Evolutionary conservation across 164 flowering plant genomes (phyloP).

Genomic region (Cinnamomum micranthum): DNA sequence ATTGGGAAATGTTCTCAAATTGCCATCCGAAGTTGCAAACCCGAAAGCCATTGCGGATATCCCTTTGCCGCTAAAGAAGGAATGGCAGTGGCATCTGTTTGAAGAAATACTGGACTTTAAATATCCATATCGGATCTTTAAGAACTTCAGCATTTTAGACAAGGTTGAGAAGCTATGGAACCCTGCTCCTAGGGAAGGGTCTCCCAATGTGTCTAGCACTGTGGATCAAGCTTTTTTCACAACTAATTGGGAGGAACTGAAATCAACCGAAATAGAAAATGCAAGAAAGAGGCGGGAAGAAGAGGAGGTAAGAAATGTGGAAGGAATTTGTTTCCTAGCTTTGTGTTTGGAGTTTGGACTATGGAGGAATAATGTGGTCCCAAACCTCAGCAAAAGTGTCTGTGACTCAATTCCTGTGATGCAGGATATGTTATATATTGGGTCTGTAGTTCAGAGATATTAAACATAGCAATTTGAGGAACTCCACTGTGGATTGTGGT

Average conservation of each 20-base stretch:
- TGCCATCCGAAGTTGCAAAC: slow-evolving; percentile 79
- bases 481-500: neutral
- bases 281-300: slow-evolving; percentile 79
- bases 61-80: slow-evolving; percentile 41
- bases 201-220: slow-evolving; percentile 10
- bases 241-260: slow-evolving; percentile 76
- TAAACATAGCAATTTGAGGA: neutral
- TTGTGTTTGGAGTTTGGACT: neutral
- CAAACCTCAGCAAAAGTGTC: neutral
- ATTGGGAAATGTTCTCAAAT: slow-evolving; percentile 58
- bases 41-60: slow-evolving; percentile 51
- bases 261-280: slow-evolving; percentile 31
- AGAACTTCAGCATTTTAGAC: slow-evolving; percentile 39
- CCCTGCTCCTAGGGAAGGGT: slow-evolving; percentile 21
- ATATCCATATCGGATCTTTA: slow-evolving; percentile 30
- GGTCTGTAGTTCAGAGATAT: neutral
- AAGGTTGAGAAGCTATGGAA: slow-evolving; percentile 51
- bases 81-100: slow-evolving; percentile 85
- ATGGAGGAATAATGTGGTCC: neutral
- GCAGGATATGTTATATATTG: neutral
- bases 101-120: slow-evolving; percentile 26
- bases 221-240: slow-evolving; percentile 53
- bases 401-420: neutral
- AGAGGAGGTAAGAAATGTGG: slow-evolving; percentile 60
- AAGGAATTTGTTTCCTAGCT: neutral